Evolutionary conservation across 2,329 filamentous ascomycete species (phyloP).

Genomic region (Aureobasidium lini): DNA sequence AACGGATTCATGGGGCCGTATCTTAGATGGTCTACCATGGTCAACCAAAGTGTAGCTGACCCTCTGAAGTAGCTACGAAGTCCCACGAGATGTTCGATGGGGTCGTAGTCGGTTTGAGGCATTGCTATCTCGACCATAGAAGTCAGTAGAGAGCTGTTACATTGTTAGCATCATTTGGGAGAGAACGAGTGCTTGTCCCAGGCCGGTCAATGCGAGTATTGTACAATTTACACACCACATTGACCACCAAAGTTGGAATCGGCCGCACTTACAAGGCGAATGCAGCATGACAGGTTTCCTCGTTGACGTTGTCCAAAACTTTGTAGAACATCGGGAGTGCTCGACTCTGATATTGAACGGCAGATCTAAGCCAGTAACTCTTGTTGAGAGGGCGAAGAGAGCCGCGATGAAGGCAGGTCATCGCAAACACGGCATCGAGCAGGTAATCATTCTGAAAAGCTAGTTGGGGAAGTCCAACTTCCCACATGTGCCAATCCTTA

Average conservation of each 20-base stretch:
- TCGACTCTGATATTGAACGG: constrained; percentile 4
- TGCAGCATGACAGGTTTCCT: constrained; percentile 4
- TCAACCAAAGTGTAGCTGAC: background rate
- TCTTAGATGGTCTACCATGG: background rate
- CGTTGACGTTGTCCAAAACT: background rate
- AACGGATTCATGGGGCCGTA: background rate
- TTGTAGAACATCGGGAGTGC: background rate
- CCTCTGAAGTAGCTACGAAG: constrained; percentile 6
- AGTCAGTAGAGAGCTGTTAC: background rate
- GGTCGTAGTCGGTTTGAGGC: background rate
- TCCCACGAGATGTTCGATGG: background rate
- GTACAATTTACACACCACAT: no score
- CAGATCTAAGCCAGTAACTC: background rate
- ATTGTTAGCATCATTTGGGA: background rate
- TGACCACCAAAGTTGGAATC: no score
- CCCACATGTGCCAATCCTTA: constrained; percentile 5
- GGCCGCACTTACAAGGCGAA: constrained; percentile 2
- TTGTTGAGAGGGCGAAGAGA: background rate
- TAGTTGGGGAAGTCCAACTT: background rate
- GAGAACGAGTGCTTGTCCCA: no score
- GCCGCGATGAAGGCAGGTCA: constrained; percentile 1
- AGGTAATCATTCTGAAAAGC: constrained; percentile 1
- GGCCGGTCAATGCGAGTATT: no score
- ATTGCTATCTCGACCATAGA: background rate
- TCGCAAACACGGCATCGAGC: background rate